Evolutionary conservation across 2,329 filamentous ascomycete genomes (phyloP).

Genomic region (Bipolaris sorokiniana): DNA sequence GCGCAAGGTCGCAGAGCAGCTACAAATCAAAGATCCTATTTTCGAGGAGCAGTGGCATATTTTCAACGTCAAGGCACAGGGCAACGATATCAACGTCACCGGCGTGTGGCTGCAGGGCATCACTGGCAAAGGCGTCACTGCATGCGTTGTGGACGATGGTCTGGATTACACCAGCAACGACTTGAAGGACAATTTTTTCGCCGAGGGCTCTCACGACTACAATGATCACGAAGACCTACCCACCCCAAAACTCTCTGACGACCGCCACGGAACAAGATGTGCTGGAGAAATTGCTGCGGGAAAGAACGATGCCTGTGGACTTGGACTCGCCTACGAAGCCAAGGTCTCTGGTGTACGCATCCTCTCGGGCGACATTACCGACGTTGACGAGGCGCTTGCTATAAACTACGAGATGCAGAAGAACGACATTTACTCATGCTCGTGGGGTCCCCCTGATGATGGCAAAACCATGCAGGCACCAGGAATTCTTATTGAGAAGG

Average conservation of each 20-base stretch:
- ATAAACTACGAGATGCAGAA: constrained; percentile 91
- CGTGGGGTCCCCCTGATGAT: constrained; percentile 96
- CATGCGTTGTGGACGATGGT: constrained; percentile 95
- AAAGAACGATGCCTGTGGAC: constrained; percentile 90
- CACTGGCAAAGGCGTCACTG: constrained; percentile 85
- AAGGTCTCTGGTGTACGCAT: constrained; percentile 92
- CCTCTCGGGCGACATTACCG: constrained; percentile 85
- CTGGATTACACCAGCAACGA: constrained; percentile 95
- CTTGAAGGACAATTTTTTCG: constrained; percentile 91
- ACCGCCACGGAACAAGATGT: constrained; percentile 90
- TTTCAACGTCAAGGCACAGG: constrained; percentile 77
- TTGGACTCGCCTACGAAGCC: constrained; percentile 94
- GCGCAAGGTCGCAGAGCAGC: constrained; percentile 54
- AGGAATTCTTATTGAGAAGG: constrained; percentile 82
- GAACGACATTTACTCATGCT: constrained; percentile 98
- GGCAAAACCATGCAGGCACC: constrained; percentile 93
- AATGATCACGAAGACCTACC: constrained; percentile 84
- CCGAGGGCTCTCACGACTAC: constrained; percentile 92
- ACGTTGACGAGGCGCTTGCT: constrained; percentile 88
- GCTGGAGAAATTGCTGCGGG: constrained; percentile 92
- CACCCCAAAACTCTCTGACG: constrained; percentile 80
- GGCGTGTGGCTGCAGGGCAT: constrained; percentile 89
- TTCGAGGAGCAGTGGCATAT: constrained; percentile 97
- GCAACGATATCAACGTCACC: constrained; percentile 96
- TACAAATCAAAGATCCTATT: constrained; percentile 87